Percentiles rank a stretch among this genome's conserved stretches.
phyloP scores from a whole-genome alignment of 192 early-diverging fungal genomes.

The Podila horticola region DNA sequence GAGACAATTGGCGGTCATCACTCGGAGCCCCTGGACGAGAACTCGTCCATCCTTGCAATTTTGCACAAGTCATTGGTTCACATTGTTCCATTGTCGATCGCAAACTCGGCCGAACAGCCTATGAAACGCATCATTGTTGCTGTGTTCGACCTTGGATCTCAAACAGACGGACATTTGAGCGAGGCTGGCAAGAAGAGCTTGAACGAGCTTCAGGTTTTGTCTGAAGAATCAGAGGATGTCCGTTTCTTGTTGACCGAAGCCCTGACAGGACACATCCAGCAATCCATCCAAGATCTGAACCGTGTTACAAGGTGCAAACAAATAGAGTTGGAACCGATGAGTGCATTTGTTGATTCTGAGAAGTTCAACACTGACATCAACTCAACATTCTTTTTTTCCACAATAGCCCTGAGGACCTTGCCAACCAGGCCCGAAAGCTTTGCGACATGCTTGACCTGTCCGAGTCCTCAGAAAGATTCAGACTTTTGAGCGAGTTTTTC shows the following conservation, averaged over 20 bases:
- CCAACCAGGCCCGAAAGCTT: slow-evolving; percentile 47
- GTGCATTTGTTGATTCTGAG: not conserved
- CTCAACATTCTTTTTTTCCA: not conserved
- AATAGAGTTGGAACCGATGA: too few relatives aligned
- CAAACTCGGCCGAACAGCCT: slow-evolving; percentile 8
- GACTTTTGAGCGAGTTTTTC: slow-evolving; percentile 30
- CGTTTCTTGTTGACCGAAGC: slow-evolving; percentile 23
- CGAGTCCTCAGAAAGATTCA: slow-evolving; percentile 29
- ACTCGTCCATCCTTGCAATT: slow-evolving; percentile 17
- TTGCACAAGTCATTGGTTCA: slow-evolving; percentile 2
- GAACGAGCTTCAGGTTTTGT: slow-evolving; percentile 23
- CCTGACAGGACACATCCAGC: slow-evolving; percentile 37
- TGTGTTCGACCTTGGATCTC: slow-evolving; percentile 36
- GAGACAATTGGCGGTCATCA: slow-evolving; percentile 13
- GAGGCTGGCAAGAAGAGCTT: slow-evolving; percentile 15
- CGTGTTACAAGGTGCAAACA: slow-evolving; percentile 46
- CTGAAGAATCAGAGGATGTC: slow-evolving; percentile 28
- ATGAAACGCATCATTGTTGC: slow-evolving; percentile 22
- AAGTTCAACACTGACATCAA: not conserved
- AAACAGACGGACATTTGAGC: slow-evolving; percentile 17
- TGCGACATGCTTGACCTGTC: slow-evolving; percentile 31
- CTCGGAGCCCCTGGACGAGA: slow-evolving; percentile 9
- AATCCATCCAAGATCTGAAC: slow-evolving; percentile 46
- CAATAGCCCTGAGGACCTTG: slow-evolving; percentile 60
- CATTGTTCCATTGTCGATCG: slow-evolving; percentile 22